Evolutionary conservation across 441 rosid species (phyloP), one percentile per base, ranked within the genome.

Genomic region (Erodium chrysanthum): DNA sequence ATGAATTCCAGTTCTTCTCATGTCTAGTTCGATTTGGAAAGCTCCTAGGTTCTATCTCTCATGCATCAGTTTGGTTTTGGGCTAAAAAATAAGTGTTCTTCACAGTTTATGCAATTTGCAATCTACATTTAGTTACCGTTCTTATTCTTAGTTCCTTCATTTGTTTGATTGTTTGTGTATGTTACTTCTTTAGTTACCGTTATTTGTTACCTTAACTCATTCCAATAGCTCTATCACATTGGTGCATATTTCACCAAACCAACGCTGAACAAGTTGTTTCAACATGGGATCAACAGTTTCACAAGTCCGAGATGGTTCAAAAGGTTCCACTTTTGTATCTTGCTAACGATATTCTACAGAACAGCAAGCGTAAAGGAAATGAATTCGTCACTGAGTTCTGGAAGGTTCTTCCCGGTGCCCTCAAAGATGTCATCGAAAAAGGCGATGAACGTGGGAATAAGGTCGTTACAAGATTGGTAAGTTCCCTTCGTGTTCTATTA

Each of bases 211-310:
- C 60, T 54, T 54, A 54, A 54, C 60, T 20, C 25, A 1, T 54
- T 21, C 8, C 60, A 64, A 42, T 68, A 94, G 99, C 99, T 82
- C 80, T 91, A 68, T 94, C 99, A 6, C 96, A 94, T 70, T 94
- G 97, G 97, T 91, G 99, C 73, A 94, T 94, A 74, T 94, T 91
- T 72, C 99, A 94, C 73, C 90, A 89, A 97, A 86, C 89, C 77
- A 94, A 91, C 76, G 96, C 97, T 8, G 88, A 85, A 68, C 91
- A 89, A 78, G 97, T 94, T 76, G 97, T 91, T n/a, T 96, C 90
- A 77, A 89, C 96, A 70, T 94, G 99, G 99, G 91, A 78, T 29
- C 88, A 79, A 70, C 92, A 89, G 76, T 94, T 89, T 72, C 96
- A 91, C 70, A 79, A 83, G 74, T 60, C 96, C 2, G 73, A 86